Conservation (phyloP, 75 land plant genomes). For the Picea glauca region DNA sequence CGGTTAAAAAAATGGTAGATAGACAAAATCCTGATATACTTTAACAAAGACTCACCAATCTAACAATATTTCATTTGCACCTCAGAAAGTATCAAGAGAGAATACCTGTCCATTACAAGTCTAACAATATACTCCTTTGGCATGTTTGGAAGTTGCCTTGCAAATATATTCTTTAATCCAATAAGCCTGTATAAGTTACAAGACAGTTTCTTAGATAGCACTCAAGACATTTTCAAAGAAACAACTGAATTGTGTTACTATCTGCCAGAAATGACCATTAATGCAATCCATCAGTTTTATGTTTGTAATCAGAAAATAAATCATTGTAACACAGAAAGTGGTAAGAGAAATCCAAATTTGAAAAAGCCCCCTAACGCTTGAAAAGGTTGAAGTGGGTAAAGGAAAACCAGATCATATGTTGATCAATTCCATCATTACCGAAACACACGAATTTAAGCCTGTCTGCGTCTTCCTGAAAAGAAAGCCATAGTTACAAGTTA, state of each 20-base stretch:
- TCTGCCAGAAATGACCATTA: background rate
- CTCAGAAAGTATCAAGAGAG: background rate
- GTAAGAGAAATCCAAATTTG: background rate
- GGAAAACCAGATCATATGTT: constrained; percentile 96
- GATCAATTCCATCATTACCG: constrained; percentile 82
- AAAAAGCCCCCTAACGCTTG: background rate
- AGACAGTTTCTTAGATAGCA: constrained; percentile 3
- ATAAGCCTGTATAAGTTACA: constrained; percentile 61
- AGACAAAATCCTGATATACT: too few species aligned
- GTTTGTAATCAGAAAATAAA: background rate
- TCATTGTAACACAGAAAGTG: background rate
- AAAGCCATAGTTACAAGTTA: constrained; percentile 3
- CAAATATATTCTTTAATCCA: constrained; percentile 97
- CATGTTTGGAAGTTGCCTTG: constrained; percentile 97
- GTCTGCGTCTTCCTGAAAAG: constrained; percentile 82
- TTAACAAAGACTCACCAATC: too few species aligned
- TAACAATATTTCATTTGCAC: background rate
- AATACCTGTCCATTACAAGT: constrained; percentile 96
- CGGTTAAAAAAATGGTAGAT: too few species aligned
- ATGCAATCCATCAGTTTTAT: background rate
- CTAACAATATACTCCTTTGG: constrained; percentile 99
- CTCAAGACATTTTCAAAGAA: background rate
- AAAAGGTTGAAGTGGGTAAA: background rate
- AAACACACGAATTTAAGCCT: constrained; percentile 74
- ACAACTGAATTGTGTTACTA: background rate